Evolutionary conservation across 495 filamentous ascomycete genomes (phyloP).

Genomic region (Aspergillus saccharolyticus): DNA sequence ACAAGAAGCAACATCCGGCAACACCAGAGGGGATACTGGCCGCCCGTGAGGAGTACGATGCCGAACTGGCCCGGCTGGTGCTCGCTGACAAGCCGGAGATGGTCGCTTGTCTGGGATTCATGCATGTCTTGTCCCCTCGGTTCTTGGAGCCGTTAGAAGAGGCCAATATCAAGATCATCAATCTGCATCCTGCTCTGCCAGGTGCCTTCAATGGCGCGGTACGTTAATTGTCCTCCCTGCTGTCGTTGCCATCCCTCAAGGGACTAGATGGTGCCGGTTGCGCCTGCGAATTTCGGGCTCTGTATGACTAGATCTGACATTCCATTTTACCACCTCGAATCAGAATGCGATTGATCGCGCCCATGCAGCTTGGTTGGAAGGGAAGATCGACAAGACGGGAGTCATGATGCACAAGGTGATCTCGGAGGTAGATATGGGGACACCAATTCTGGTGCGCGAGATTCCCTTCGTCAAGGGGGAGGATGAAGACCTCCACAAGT

Average conservation of each 20-base stretch:
- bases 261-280: background rate
- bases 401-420: constrained; percentile 95
- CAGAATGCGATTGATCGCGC: constrained; percentile 71
- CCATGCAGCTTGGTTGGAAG: constrained; percentile 65
- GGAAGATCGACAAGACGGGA: constrained; percentile 71
- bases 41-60: constrained; percentile 69
- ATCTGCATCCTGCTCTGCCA: constrained; percentile 78
- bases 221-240: constrained; percentile 15
- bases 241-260: constrained; percentile 1
- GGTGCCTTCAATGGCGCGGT: constrained; percentile 71
- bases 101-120: constrained; percentile 55
- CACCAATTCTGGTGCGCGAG: constrained; percentile 66
- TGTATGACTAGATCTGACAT: background rate
- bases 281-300: background rate
- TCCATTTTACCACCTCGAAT: background rate
- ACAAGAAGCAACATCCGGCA: constrained; percentile 48
- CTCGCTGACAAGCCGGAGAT: constrained; percentile 64
- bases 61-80: constrained; percentile 68
- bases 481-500: constrained; percentile 56
- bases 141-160: constrained; percentile 63
- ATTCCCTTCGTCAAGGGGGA: constrained; percentile 60
- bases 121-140: constrained; percentile 54
- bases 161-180: constrained; percentile 66
- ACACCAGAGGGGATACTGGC: constrained; percentile 42
- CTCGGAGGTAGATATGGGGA: constrained; percentile 75